phyloP scores from a whole-genome alignment of 2,329 filamentous ascomycete species.

The Epichloe elymi region DNA sequence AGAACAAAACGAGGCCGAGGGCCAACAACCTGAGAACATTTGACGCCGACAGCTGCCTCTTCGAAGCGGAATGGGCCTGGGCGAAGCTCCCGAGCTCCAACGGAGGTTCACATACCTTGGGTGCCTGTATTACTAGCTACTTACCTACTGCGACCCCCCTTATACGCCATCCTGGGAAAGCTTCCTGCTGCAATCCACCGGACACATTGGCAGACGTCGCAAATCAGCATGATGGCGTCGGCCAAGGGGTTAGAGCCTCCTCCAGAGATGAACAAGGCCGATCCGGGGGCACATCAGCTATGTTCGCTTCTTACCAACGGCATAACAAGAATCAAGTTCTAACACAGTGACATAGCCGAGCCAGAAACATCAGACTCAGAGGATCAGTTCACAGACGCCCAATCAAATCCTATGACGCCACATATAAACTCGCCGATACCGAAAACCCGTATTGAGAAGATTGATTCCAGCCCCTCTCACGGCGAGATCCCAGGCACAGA shows the following conservation, averaged over 20 bases:
- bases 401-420: conserved; percentile 35
- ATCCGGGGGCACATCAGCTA: conserved; percentile 48
- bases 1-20: background rate
- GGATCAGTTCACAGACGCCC: conserved; percentile 57
- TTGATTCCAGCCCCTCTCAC: conserved; percentile 37
- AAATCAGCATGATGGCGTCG: conserved; percentile 15
- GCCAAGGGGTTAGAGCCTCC: conserved; percentile 20
- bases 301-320: conserved; percentile 23
- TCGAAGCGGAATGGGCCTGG: background rate
- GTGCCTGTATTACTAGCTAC: background rate
- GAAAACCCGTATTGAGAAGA: conserved; percentile 44
- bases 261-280: conserved; percentile 23
- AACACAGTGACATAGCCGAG: conserved; percentile 23
- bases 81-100: background rate
- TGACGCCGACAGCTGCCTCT: background rate
- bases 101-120: background rate
- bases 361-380: conserved; percentile 45
- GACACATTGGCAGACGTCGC: background rate
- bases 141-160: too few relatives aligned
- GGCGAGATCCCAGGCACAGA: conserved; percentile 50
- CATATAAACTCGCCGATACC: conserved; percentile 38
- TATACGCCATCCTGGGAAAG: background rate
- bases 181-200: background rate
- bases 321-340: conserved; percentile 8
- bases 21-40: background rate